Evolutionary conservation across 202 grass and related monocot genomes (phyloP).

Genomic region (Eragrostis tef): DNA sequence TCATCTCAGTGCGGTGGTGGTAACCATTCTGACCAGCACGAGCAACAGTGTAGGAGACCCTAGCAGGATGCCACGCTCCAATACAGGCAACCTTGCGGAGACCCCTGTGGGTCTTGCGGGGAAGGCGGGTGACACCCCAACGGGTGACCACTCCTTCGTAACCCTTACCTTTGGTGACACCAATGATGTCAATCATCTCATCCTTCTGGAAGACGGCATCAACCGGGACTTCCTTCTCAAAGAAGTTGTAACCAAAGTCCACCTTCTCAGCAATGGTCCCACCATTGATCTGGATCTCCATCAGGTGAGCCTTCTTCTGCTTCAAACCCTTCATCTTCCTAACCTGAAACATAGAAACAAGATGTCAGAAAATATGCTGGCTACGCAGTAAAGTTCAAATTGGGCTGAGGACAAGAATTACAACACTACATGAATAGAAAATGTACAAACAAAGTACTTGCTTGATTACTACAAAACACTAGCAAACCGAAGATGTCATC

Average conservation of each 20-base stretch:
- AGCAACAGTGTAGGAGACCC: not conserved
- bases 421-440: too few relatives aligned
- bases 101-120: conserved; percentile 8
- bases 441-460: too few relatives aligned
- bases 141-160: not conserved
- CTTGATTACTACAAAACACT: too few relatives aligned
- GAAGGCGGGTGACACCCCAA: conserved; percentile 5
- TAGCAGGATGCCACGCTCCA: not conserved
- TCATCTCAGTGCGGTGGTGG: conserved; percentile 6
- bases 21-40: conserved; percentile 7
- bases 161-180: conserved; percentile 2
- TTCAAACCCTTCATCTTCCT: conserved; percentile 1
- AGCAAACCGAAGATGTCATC: too few relatives aligned
- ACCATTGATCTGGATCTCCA: not conserved
- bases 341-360: not conserved
- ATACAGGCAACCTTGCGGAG: conserved; percentile 7
- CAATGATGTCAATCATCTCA: conserved; percentile 13
- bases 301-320: conserved; percentile 4
- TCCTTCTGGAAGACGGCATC: conserved; percentile 2
- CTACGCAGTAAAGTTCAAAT: too few relatives aligned
- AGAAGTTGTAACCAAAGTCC: not conserved
- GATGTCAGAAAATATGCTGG: not conserved
- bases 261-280: not conserved
- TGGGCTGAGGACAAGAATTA: too few relatives aligned
- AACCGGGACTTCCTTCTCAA: conserved; percentile 6